Evolutionary conservation across 306 rosid species (phyloP).

Genomic region (Ormosia emarginata): DNA sequence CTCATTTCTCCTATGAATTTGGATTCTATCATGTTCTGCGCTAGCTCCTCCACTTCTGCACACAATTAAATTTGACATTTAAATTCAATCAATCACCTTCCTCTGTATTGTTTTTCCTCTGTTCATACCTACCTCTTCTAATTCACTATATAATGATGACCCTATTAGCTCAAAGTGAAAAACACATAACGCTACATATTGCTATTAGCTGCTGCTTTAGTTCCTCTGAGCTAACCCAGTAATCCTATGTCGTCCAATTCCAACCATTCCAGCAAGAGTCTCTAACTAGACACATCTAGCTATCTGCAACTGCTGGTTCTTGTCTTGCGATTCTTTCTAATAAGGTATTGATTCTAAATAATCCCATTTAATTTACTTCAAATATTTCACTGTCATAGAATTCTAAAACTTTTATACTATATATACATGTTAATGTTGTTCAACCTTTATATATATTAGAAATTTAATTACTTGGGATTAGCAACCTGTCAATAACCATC

Average conservation of each 20-base stretch:
- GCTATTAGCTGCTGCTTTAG: background rate
- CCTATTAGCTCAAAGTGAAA: background rate
- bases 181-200: background rate
- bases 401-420: background rate
- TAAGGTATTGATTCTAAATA: background rate
- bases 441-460: too few relatives aligned
- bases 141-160: background rate
- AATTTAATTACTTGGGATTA: background rate
- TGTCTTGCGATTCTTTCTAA: background rate
- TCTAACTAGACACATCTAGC: background rate
- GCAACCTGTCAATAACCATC: too few relatives aligned
- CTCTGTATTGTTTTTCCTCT: background rate
- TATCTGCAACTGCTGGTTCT: background rate
- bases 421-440: background rate
- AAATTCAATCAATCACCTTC: conserved; percentile 11
- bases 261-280: background rate
- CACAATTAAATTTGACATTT: conserved; percentile 17
- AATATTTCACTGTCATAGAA: background rate
- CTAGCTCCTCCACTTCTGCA: conserved; percentile 21
- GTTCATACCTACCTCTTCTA: background rate
- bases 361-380: background rate
- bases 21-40: too few relatives aligned
- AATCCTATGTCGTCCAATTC: too few relatives aligned
- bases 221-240: background rate
- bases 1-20: background rate